phyloP scores from a whole-genome alignment of 164 flowering plant species.

The Stephania cephalantha region DNA sequence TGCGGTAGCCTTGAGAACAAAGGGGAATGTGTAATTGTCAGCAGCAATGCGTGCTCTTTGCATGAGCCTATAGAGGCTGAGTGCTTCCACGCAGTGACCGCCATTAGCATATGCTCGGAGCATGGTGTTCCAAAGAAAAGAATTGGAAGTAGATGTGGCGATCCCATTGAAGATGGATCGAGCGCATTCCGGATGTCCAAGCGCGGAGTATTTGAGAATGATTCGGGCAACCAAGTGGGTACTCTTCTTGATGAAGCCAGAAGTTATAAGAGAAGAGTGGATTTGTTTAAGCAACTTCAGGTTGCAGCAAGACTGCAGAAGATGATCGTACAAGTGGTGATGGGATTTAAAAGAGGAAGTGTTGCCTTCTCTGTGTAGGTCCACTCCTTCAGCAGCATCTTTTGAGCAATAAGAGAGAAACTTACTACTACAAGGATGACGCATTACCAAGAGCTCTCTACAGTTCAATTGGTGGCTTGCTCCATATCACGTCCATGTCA shows the following conservation, averaged over 20 bases:
- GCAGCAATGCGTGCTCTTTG: slow-evolving; percentile 23
- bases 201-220: slow-evolving; percentile 20
- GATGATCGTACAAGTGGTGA: slow-evolving; percentile 11
- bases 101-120: slow-evolving; percentile 32
- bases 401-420: no score
- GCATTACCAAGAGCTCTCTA: no score
- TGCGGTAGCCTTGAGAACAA: slow-evolving; percentile 39
- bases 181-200: slow-evolving; percentile 10
- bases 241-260: slow-evolving; percentile 12
- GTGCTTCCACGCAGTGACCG: slow-evolving; percentile 15
- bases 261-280: slow-evolving; percentile 21
- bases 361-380: no score
- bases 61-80: slow-evolving; percentile 32
- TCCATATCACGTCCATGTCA: no score
- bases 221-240: slow-evolving; percentile 24
- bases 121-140: slow-evolving; percentile 47
- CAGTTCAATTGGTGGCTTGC: no score
- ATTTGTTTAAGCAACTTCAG: slow-evolving; percentile 20
- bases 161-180: slow-evolving; percentile 25
- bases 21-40: slow-evolving; percentile 38
- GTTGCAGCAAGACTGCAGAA: slow-evolving; percentile 14
- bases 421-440: no score
- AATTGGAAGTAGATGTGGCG: slow-evolving; percentile 18
- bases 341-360: neutral
- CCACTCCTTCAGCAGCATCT: no score